Evolutionary conservation across 1,284 basidiomycete genomes (phyloP), one percentile per base, ranked within the genome.

Genomic region (Erythrobasidium hasegawianum): DNA sequence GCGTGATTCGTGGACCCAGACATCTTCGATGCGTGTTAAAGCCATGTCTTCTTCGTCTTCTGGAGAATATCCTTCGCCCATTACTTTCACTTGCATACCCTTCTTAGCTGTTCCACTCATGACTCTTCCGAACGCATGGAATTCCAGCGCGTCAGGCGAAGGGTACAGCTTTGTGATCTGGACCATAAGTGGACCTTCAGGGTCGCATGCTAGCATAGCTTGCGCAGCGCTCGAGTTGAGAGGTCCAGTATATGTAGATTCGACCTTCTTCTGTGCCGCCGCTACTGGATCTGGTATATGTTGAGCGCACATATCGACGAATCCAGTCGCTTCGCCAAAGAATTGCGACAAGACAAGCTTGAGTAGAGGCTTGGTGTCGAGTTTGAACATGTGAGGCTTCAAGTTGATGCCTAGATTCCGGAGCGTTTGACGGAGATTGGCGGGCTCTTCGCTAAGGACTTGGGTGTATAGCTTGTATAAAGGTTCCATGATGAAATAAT

Each of bases 21-120:
- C 82, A 67, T 87, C 86, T 72, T 96, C 92, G 5, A 97, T 85
- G 2, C 81, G 83, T n/a, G 85, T 86, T 70, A 86, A 85, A 75
- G 87, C 84, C 91, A 97, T 95, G 76, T 99, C 96, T 79, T 99
- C 96, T 78, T 98, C 95, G 75, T 98, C 96, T 74, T 97, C 94
- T 13, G 89, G 88, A 10, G 93, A 95, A 77, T 93, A 99, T 0
- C 90, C 90, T 77, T 97, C 95, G 64, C 96, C 96, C 10, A 98
- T 83, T n/a, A 98, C 94, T 79, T 95, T 96, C 72, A 99, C 83
- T 29, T 86, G 81, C 80, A 85, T 84, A 4, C 92, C 93, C 71
- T 88, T 86, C 72, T 83, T 81, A 14, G 96, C 80, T 0, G 92
- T 95, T 18, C 96, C 96, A 73, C 90, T 93, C 78, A 97, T 82